These are phyloP conservation scores for Aspergillus unguis DNA, from an alignment of 2,329 filamentous ascomycete species.

Conservation along the genomic window DNA sequence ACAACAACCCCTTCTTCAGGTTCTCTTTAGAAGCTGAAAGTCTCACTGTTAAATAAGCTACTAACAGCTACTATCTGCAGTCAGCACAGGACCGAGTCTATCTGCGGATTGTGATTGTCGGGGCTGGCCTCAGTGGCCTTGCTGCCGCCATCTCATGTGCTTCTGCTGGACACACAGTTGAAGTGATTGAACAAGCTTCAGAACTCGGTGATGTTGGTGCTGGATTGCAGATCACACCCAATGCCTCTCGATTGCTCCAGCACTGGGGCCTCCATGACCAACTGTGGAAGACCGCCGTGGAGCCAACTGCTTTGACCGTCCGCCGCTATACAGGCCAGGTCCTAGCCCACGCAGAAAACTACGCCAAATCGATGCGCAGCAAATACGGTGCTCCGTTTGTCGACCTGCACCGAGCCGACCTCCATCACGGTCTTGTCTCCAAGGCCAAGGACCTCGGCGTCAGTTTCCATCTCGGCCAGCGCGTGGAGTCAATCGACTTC, in stretches of 20 bases:
- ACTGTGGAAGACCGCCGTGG: background rate
- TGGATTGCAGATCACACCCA: constrained; percentile 25
- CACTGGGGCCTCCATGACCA: constrained; percentile 7
- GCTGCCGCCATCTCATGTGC: constrained; percentile 22
- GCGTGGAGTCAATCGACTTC: background rate
- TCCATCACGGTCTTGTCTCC: background rate
- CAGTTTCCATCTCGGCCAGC: background rate
- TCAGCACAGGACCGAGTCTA: no score
- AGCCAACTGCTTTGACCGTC: no score
- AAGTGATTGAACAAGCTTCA: constrained; percentile 20
- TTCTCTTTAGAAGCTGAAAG: no score
- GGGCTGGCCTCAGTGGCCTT: constrained; percentile 11
- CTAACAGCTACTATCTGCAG: no score
- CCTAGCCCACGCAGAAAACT: background rate
- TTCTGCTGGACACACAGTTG: constrained; percentile 22
- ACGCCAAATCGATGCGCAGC: no score
- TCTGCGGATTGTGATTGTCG: constrained; percentile 10
- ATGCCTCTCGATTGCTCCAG: constrained; percentile 16
- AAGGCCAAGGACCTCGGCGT: constrained; percentile 4
- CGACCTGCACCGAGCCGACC: constrained; percentile 9
- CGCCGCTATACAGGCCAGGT: background rate
- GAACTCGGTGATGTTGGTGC: constrained; percentile 26
- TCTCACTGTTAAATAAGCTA: no score
- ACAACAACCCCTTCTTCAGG: no score
- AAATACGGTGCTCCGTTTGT: constrained; percentile 7